Conservation (phyloP, 129 eudicot genomes). For the Artemisia annua region DNA sequence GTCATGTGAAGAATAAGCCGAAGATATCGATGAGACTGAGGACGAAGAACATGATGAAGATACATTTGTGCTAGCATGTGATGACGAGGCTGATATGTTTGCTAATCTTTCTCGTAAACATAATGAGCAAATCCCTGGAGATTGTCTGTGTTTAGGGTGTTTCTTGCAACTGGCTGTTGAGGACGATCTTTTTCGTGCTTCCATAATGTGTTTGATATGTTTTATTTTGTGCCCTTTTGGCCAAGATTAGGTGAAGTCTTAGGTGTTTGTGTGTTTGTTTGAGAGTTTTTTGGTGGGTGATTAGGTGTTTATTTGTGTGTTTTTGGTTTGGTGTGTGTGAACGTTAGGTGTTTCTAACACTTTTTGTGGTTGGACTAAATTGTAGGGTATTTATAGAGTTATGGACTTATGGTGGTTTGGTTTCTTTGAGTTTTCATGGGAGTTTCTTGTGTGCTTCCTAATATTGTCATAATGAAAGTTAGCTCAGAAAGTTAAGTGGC, state of each 20-base stretch:
- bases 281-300: neutral
- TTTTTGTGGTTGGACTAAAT: slow-evolving; percentile 12
- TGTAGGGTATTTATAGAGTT: slow-evolving; percentile 27
- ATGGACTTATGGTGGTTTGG: slow-evolving; percentile 14
- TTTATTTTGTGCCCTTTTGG: neutral
- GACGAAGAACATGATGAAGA: slow-evolving; percentile 45
- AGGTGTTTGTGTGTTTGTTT: slow-evolving; percentile 24
- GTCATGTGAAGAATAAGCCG: slow-evolving; percentile 43
- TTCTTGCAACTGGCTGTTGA: slow-evolving; percentile 53
- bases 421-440: slow-evolving; percentile 55
- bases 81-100: slow-evolving; percentile 26
- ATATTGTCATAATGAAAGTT: slow-evolving; percentile 34
- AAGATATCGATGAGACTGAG: slow-evolving; percentile 52
- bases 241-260: neutral
- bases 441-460: slow-evolving; percentile 47
- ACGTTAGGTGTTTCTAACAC: slow-evolving; percentile 17
- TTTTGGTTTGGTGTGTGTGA: neutral
- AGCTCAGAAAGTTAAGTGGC: slow-evolving; percentile 37
- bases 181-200: slow-evolving; percentile 30
- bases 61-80: slow-evolving; percentile 25
- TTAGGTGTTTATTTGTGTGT: slow-evolving; percentile 22
- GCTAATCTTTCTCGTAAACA: slow-evolving; percentile 65
- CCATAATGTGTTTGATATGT: slow-evolving; percentile 29
- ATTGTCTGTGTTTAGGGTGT: slow-evolving; percentile 85
- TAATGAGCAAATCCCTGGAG: slow-evolving; percentile 84